Conservation (phyloP, 192 early-diverging fungal genomes). For the Dissophora ornata region DNA sequence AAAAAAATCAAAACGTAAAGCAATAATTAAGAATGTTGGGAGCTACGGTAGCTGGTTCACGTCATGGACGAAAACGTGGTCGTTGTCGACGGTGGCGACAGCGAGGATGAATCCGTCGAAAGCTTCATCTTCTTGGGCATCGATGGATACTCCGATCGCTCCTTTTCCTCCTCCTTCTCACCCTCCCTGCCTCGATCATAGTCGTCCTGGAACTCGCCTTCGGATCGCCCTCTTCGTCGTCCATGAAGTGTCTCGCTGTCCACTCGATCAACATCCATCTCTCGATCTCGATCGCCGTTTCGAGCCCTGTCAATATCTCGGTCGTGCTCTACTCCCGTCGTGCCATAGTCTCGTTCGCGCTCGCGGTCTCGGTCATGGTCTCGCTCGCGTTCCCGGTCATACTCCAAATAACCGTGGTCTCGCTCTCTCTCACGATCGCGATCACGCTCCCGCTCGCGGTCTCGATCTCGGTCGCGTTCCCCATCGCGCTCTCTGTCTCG, state of each 20-base stretch:
- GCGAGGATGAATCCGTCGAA: conserved; percentile 36
- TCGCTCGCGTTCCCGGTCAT: conserved; percentile 21
- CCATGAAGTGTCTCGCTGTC: not conserved
- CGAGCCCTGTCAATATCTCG: conserved; percentile 19
- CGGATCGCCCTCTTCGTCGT: conserved; percentile 17
- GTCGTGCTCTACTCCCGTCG: not conserved
- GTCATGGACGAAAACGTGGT: conserved; percentile 38
- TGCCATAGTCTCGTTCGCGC: conserved; percentile 21
- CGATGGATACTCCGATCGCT: conserved; percentile 11
- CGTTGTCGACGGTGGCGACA: conserved; percentile 37
- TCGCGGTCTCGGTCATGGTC: conserved; percentile 8
- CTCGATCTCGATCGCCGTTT: conserved; percentile 5
- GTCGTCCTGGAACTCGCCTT: conserved; percentile 18
- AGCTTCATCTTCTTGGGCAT: conserved; percentile 42
- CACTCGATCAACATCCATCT: not conserved
- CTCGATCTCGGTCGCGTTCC: conserved; percentile 9
- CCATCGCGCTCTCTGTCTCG: conserved; percentile 21
- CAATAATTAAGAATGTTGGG: not conserved
- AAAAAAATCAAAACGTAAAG: too few relatives aligned
- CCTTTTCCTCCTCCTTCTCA: conserved; percentile 1
- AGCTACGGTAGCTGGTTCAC: not conserved
- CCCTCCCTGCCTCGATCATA: conserved; percentile 11
- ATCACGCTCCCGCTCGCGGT: conserved; percentile 8
- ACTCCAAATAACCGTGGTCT: conserved; percentile 1
- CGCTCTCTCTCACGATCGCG: conserved; percentile 7